phyloP scores from a whole-genome alignment of 2,329 filamentous ascomycete species.

The Alternaria angustiovoidea region DNA sequence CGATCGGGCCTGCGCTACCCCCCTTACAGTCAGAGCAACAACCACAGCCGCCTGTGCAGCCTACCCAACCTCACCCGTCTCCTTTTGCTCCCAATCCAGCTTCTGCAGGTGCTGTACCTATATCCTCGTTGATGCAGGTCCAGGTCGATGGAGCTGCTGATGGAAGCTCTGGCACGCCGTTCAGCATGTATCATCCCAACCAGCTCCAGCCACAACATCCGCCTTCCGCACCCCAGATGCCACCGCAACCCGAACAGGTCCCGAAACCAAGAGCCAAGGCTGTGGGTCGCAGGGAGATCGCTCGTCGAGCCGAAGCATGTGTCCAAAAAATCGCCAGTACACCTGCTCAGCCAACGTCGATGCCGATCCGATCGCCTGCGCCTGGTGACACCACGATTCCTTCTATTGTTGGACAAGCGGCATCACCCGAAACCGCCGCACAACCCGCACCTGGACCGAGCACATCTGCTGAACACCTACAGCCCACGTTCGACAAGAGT shows the following conservation, averaged over 20 bases:
- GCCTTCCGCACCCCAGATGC: conserved; percentile 22
- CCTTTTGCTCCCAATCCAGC: conserved; percentile 7
- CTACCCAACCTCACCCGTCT: conserved; percentile 12
- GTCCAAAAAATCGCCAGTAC: conserved; percentile 53
- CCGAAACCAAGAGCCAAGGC: conserved; percentile 60
- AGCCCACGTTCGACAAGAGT: conserved; percentile 27
- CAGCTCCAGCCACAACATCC: conserved; percentile 31
- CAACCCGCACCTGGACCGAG: conserved; percentile 4
- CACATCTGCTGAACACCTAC: conserved; percentile 23
- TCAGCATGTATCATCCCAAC: conserved; percentile 37
- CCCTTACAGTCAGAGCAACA: conserved; percentile 55
- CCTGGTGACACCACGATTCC: conserved; percentile 25
- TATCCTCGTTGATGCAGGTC: conserved; percentile 44
- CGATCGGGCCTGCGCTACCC: conserved; percentile 68
- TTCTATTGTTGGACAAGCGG: conserved; percentile 14
- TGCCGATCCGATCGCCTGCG: conserved; percentile 47
- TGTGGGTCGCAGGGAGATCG: conserved; percentile 67
- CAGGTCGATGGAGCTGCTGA: conserved; percentile 42
- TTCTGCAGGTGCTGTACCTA: conserved; percentile 31
- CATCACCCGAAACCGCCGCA: conserved; percentile 32
- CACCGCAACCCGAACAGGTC: conserved; percentile 29
- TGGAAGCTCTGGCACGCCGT: conserved; percentile 28
- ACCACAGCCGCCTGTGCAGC: conserved; percentile 29
- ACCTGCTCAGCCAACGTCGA: conserved; percentile 34
- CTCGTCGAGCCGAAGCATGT: conserved; percentile 66